phyloP scores from a whole-genome alignment of 768 basidiomycete species.

The Tylopilus felleus region DNA sequence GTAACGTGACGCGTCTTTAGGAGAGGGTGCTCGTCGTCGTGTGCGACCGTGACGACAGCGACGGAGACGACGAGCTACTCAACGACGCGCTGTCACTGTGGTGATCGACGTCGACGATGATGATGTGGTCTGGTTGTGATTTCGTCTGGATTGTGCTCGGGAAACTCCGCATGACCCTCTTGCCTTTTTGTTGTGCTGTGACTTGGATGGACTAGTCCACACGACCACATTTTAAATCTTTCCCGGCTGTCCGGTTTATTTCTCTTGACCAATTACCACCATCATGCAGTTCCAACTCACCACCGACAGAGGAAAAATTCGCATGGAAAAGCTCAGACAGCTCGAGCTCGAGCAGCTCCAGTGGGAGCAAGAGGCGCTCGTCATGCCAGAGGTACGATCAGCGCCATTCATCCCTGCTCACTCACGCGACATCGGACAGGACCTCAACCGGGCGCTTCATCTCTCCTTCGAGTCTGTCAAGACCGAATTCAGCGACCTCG shows the following conservation, averaged over 20 bases:
- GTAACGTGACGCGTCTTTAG: constrained; percentile 16
- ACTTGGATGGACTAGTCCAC: not conserved
- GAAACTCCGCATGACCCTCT: constrained; percentile 7
- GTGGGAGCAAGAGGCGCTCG: constrained; percentile 55
- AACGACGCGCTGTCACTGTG: not conserved
- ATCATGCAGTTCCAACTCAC: constrained; percentile 21
- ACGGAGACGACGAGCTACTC: not conserved
- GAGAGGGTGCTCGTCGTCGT: not conserved
- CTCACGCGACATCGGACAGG: constrained; percentile 24
- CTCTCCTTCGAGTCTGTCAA: constrained; percentile 53
- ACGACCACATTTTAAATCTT: too few species aligned
- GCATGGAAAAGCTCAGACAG: constrained; percentile 45
- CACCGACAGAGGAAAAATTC: constrained; percentile 44
- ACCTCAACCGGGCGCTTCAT: constrained; percentile 29
- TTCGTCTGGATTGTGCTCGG: constrained; percentile 9
- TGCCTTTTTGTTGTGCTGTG: not conserved
- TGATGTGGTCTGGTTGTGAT: constrained; percentile 1
- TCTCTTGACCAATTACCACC: not conserved
- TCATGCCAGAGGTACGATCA: constrained; percentile 50
- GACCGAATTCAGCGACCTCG: constrained; percentile 59
- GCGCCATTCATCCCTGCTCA: not conserved
- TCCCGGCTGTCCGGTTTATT: too few species aligned
- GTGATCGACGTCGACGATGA: not conserved
- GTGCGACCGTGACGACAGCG: constrained; percentile 2
- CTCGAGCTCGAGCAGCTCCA: constrained; percentile 50